Evolutionary conservation across 2,329 filamentous ascomycete genomes (phyloP).

Genomic region (Fusarium sp.): DNA sequence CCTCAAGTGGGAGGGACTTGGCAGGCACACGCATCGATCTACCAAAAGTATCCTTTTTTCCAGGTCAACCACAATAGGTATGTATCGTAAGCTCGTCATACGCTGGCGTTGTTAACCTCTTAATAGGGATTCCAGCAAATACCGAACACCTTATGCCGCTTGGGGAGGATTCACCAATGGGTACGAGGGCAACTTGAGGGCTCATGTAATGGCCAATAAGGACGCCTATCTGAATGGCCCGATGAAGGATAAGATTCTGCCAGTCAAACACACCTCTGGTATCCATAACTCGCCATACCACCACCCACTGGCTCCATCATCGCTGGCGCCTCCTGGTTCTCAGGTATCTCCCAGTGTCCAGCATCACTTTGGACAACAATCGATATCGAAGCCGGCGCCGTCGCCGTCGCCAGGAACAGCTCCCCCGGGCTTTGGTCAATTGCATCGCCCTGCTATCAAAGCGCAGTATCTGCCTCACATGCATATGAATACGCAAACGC

Average conservation of each 20-base stretch:
- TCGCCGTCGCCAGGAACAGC: not conserved
- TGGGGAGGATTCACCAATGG: conserved; percentile 70
- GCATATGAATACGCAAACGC: conserved; percentile 8
- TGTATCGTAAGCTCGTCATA: conserved; percentile 16
- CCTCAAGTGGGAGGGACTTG: conserved; percentile 47
- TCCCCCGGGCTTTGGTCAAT: conserved; percentile 12
- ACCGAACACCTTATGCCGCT: conserved; percentile 69
- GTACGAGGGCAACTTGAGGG: conserved; percentile 64
- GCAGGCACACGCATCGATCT: conserved; percentile 55
- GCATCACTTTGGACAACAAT: conserved; percentile 19
- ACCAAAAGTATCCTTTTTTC: conserved; percentile 68
- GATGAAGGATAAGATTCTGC: conserved; percentile 1
- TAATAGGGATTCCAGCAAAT: conserved; percentile 64
- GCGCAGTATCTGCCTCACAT: conserved; percentile 26
- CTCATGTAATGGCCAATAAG: conserved; percentile 55
- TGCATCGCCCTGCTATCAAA: conserved; percentile 36
- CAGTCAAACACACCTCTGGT: not conserved
- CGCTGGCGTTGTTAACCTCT: conserved; percentile 26
- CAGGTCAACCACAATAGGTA: conserved; percentile 70
- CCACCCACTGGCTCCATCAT: not conserved
- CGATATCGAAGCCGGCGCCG: conserved; percentile 1
- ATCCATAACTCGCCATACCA: conserved; percentile 8
- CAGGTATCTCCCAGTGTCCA: conserved; percentile 5
- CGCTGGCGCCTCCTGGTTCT: not conserved
- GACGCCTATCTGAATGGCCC: conserved; percentile 46